Conservation (phyloP, 2,329 filamentous ascomycete species). For the Pleochaeta shiraiana region DNA sequence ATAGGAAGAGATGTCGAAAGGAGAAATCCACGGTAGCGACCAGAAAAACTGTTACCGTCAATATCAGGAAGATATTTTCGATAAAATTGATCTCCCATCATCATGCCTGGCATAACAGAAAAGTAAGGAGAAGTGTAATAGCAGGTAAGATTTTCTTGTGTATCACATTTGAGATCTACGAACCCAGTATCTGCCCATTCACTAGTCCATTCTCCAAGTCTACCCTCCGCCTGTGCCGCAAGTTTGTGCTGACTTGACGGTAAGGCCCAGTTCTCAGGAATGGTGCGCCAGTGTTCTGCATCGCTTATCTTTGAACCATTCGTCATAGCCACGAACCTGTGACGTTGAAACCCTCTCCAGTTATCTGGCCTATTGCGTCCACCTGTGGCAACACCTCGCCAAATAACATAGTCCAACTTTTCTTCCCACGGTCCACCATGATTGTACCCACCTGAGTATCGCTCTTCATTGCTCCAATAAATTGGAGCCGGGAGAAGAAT, state of each 20-base stretch:
- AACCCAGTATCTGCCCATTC: slow-evolving; percentile 19
- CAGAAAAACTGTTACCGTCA: slow-evolving; percentile 53
- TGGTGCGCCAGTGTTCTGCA: slow-evolving; percentile 15
- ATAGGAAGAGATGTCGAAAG: slow-evolving; percentile 47
- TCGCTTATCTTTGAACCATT: slow-evolving; percentile 23
- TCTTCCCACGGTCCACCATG: slow-evolving; percentile 33
- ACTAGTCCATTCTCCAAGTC: slow-evolving; percentile 19
- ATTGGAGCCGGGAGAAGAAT: slow-evolving; percentile 41
- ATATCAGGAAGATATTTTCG: slow-evolving; percentile 55
- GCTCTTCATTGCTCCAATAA: slow-evolving; percentile 37
- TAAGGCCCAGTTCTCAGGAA: slow-evolving; percentile 30
- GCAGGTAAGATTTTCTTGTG: slow-evolving; percentile 24
- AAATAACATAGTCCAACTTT: slow-evolving; percentile 34
- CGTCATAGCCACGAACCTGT: slow-evolving; percentile 32
- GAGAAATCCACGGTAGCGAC: slow-evolving; percentile 47
- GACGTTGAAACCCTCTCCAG: slow-evolving; percentile 33
- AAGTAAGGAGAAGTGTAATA: slow-evolving; percentile 21
- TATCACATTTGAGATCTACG: slow-evolving; percentile 25
- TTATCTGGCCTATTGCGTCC: slow-evolving; percentile 27
- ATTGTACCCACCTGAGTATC: slow-evolving; percentile 33
- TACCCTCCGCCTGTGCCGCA: slow-evolving; percentile 22
- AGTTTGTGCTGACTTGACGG: slow-evolving; percentile 27
- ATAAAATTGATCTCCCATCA: slow-evolving; percentile 32
- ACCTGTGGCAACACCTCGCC: slow-evolving; percentile 43
- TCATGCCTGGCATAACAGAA: slow-evolving; percentile 26